Evolutionary conservation across 2,329 filamentous ascomycete species (phyloP).

Genomic region (Colletotrichum acutatum): DNA sequence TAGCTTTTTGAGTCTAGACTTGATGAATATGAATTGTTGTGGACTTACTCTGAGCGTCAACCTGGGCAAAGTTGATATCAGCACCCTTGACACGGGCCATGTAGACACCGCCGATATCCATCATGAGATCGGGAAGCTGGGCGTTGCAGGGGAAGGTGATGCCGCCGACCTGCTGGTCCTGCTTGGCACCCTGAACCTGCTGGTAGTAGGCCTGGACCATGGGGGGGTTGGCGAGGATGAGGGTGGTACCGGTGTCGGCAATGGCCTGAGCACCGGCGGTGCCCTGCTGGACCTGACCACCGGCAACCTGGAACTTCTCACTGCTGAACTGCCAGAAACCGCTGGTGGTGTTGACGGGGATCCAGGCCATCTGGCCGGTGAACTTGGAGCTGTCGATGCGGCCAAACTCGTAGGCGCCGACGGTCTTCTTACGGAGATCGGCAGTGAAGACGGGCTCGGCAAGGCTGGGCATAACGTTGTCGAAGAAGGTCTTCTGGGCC

Average conservation of each 20-base stretch:
- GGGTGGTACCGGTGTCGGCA: conserved; percentile 71
- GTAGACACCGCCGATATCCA: conserved; percentile 67
- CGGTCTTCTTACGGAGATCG: conserved; percentile 68
- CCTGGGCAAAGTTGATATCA: conserved; percentile 63
- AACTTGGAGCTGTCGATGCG: conserved; percentile 73
- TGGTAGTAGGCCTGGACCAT: conserved; percentile 63
- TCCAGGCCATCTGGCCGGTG: conserved; percentile 69
- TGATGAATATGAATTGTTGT: neutral
- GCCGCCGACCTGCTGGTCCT: conserved; percentile 53
- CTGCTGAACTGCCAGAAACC: conserved; percentile 79
- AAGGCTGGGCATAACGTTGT: conserved; percentile 72
- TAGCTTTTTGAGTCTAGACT: neutral
- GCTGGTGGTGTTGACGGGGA: conserved; percentile 67
- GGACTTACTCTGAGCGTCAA: conserved; percentile 61
- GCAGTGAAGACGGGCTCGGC: conserved; percentile 77
- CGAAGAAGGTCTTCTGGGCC: conserved; percentile 78
- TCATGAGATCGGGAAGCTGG: conserved; percentile 58
- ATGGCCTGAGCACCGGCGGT: conserved; percentile 57
- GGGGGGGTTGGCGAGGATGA: conserved; percentile 67
- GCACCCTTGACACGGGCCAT: conserved; percentile 66
- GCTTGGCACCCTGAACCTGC: conserved; percentile 54
- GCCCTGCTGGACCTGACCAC: conserved; percentile 47
- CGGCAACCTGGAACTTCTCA: conserved; percentile 65
- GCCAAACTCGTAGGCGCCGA: conserved; percentile 80
- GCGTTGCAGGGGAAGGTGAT: conserved; percentile 59